These are phyloP conservation scores for Taphrina communis DNA, from an alignment of 1,139 yeast species.

Conservation along the genomic window DNA sequence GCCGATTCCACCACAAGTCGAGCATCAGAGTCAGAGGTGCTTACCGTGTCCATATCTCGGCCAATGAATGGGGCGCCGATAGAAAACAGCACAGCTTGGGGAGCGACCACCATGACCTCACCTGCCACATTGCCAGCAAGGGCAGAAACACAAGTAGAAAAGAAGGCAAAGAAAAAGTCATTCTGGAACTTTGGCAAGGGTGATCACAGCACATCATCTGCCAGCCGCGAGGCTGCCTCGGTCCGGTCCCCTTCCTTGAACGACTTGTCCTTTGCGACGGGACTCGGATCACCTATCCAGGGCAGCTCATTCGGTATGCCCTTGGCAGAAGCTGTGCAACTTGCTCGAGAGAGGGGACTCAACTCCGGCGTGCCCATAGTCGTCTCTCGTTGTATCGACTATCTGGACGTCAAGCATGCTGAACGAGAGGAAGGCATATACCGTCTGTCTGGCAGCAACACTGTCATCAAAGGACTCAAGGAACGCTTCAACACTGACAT, in stretches of 20 bases:
- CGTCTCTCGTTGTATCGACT: conserved; percentile 75
- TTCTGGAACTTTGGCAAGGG: conserved; percentile 42
- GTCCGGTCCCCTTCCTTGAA: conserved; percentile 10
- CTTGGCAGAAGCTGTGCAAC: conserved; percentile 59
- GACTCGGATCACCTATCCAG: not conserved
- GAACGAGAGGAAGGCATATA: conserved; percentile 88
- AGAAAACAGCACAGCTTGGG: conserved; percentile 23
- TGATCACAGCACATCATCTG: conserved; percentile 13
- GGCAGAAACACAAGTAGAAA: conserved; percentile 2
- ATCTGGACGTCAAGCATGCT: conserved; percentile 70
- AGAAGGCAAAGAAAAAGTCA: conserved; percentile 40
- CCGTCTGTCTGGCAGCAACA: conserved; percentile 86
- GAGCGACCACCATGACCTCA: conserved; percentile 20
- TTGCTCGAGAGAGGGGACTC: conserved; percentile 56
- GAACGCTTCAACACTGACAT: conserved; percentile 63
- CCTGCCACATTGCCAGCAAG: conserved; percentile 11
- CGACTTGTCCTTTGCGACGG: conserved; percentile 1
- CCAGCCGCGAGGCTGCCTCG: conserved; percentile 5
- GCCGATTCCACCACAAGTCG: not conserved
- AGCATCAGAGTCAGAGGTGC: not conserved
- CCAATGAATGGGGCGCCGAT: conserved; percentile 39
- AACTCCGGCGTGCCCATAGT: conserved; percentile 69
- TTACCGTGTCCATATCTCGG: conserved; percentile 13
- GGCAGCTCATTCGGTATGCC: conserved; percentile 67
- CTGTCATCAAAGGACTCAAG: conserved; percentile 73